Percentiles rank a stretch among this genome's conserved stretches.
These are phyloP conservation scores for Blastobotrys proliferans DNA, from an alignment of 1,139 yeast genomes.

Conservation along the genomic window DNA sequence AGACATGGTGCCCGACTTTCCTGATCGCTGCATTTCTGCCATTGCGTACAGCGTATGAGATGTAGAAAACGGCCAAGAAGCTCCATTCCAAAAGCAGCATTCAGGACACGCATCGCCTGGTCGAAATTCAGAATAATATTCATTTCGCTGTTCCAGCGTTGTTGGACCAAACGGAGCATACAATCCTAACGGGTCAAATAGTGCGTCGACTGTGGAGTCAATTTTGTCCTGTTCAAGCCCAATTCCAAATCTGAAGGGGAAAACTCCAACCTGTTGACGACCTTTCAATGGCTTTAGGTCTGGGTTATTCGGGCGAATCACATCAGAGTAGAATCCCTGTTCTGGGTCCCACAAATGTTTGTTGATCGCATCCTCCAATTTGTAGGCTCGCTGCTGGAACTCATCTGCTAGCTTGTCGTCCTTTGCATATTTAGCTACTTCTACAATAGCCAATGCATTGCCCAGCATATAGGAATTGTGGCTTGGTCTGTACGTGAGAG, in stretches of 20 bases:
- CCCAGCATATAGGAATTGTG: slow-evolving; percentile 6
- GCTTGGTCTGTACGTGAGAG: slow-evolving; percentile 6
- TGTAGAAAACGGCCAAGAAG: neutral
- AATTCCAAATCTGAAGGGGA: neutral
- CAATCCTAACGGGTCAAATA: neutral
- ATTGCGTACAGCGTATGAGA: neutral
- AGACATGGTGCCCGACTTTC: neutral
- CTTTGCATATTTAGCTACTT: neutral
- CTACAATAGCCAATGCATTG: slow-evolving; percentile 6
- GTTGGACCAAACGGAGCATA: neutral
- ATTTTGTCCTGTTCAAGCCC: neutral
- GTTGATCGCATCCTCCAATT: neutral
- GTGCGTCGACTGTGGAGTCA: neutral
- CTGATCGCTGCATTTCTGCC: neutral
- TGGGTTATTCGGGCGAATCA: slow-evolving; percentile 1
- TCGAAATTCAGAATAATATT: neutral
- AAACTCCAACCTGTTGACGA: neutral
- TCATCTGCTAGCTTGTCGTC: neutral
- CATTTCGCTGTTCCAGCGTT: neutral
- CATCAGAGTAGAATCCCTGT: neutral
- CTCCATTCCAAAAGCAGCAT: neutral
- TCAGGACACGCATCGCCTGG: neutral
- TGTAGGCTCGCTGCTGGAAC: neutral
- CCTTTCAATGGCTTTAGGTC: neutral
- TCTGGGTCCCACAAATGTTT: slow-evolving; percentile 2